These are phyloP conservation scores for Ophiostoma ulmi DNA, from an alignment of 2,329 filamentous ascomycete genomes.

Conservation along the genomic window DNA sequence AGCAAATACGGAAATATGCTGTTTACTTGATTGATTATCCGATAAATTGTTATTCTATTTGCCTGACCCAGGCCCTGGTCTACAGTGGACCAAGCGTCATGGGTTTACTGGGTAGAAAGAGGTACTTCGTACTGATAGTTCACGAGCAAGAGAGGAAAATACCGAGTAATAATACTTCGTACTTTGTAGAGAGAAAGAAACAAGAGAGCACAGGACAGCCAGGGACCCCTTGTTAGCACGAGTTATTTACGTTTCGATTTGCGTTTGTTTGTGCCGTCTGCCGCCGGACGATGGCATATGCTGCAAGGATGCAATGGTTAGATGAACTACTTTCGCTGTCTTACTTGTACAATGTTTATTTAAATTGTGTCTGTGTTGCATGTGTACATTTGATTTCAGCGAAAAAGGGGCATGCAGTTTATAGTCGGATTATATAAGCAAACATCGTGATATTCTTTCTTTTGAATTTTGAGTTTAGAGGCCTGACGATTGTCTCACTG, in stretches of 20 bases:
- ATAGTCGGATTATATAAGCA: not conserved
- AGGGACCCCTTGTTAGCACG: conserved; percentile 2
- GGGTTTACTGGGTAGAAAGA: not conserved
- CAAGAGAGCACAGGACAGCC: not conserved
- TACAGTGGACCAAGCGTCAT: not conserved
- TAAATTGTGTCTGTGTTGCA: not conserved
- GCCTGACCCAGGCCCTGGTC: conserved; percentile 6
- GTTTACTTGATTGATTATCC: conserved; percentile 1
- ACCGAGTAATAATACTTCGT: too few relatives aligned
- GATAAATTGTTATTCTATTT: not conserved
- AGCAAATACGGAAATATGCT: not conserved
- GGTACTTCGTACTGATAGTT: not conserved
- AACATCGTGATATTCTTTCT: not conserved
- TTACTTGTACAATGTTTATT: not conserved
- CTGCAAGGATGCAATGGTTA: not conserved
- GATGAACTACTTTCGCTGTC: not conserved
- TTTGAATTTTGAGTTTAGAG: not conserved
- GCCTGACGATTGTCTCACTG: conserved; percentile 1
- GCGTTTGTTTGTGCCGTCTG: not conserved
- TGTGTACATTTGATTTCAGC: not conserved
- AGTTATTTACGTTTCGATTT: not conserved
- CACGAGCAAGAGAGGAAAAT: not conserved
- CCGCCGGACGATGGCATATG: conserved; percentile 6
- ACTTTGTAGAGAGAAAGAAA: not conserved
- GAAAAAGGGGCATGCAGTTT: not conserved